A percentile compares a stretch with the other conserved stretches of the same genome.
Conservation (phyloP, 768 basidiomycete genomes). For the Pleurotus eryngii region DNA sequence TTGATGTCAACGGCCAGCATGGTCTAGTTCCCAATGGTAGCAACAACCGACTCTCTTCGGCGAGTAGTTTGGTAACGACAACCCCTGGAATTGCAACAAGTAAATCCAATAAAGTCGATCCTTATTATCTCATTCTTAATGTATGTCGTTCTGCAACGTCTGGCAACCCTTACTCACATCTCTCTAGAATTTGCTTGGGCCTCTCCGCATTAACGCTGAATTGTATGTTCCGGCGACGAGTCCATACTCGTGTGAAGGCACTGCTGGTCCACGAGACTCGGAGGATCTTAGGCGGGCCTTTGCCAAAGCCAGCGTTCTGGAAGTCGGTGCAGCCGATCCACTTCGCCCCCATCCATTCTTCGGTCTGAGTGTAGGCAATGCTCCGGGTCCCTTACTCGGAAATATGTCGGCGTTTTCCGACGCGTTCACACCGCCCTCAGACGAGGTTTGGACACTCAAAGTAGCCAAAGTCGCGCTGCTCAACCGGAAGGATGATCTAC, state of each 20-base stretch:
- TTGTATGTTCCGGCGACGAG: conserved; percentile 52
- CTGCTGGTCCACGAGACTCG: conserved; percentile 63
- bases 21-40: conserved; percentile 42
- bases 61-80: conserved; percentile 15
- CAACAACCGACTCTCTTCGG: conserved; percentile 34
- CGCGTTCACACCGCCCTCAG: conserved; percentile 14
- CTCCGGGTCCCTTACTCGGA: conserved; percentile 23
- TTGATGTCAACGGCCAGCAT: conserved; percentile 62
- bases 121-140: conserved; percentile 86
- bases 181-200: conserved; percentile 58
- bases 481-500: conserved; percentile 74
- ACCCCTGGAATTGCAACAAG: conserved; percentile 32
- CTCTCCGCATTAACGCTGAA: conserved; percentile 66
- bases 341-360: conserved; percentile 34
- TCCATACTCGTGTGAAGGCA: conserved; percentile 69
- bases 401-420: conserved; percentile 22
- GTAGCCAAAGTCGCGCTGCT: conserved; percentile 81
- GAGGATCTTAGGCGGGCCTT: conserved; percentile 64
- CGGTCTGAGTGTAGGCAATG: conserved; percentile 33
- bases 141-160: conserved; percentile 36
- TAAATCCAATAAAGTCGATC: conserved; percentile 75
- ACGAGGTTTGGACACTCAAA: conserved; percentile 49
- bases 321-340: conserved; percentile 44
- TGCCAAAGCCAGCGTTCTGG: conserved; percentile 53
- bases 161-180: conserved; percentile 7